Evolutionary conservation across 805 yeast species (phyloP).

Genomic region (Pichia paraexigua): DNA sequence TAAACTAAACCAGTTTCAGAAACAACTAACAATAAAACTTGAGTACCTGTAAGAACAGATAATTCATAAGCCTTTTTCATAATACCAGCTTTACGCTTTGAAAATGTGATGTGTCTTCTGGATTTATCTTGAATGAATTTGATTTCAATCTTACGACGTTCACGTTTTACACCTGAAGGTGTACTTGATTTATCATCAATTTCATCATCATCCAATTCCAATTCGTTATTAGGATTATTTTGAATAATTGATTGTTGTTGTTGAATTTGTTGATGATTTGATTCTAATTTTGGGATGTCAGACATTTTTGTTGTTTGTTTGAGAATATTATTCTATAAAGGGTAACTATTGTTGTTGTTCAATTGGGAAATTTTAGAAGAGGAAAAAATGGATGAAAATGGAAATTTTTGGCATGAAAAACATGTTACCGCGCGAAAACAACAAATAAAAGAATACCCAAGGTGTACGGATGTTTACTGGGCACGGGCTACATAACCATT

Average conservation of each 20-base stretch:
- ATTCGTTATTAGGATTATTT: neutral
- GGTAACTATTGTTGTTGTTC: neutral
- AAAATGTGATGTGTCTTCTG: constrained; percentile 94
- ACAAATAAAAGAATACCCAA: too few relatives aligned
- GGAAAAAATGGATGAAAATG: neutral
- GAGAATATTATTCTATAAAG: neutral
- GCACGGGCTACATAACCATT: neutral
- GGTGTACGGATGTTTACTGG: neutral
- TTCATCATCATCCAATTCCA: constrained; percentile 27
- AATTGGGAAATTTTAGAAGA: neutral
- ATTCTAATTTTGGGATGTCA: constrained; percentile 1
- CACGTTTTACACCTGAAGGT: constrained; percentile 43
- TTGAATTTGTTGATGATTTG: constrained; percentile 1
- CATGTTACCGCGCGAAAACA: neutral
- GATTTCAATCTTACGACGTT: constrained; percentile 86
- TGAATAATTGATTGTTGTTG: constrained; percentile 1
- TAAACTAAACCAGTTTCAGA: constrained; percentile 98
- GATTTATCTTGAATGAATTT: constrained; percentile 96
- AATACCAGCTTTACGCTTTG: constrained; percentile 97
- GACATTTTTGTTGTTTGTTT: neutral
- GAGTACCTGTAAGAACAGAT: constrained; percentile 95
- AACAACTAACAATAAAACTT: constrained; percentile 87
- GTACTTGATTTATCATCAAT: constrained; percentile 43
- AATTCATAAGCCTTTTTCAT: constrained; percentile 99
- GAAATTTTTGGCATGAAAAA: neutral